Percentiles rank a stretch among this genome's conserved stretches.
Evolutionary conservation across 805 yeast species (phyloP).

Genomic region (Spencermartinsiella europaea): DNA sequence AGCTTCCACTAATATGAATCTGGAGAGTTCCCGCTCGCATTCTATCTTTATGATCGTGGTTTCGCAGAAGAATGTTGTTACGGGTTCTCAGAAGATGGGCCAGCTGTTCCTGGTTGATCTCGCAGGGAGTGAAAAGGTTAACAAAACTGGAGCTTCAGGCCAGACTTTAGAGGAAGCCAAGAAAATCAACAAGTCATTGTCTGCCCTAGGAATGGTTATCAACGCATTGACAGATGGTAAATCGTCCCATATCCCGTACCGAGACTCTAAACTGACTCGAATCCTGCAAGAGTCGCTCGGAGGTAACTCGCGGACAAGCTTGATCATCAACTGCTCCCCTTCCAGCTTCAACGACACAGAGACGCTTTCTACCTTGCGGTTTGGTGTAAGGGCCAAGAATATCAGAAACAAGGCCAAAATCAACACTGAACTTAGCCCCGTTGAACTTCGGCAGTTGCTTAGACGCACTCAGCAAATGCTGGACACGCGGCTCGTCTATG

Average conservation of each 20-base stretch:
- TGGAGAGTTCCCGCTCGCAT: conserved; percentile 73
- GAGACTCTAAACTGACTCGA: conserved; percentile 75
- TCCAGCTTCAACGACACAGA: conserved; percentile 51
- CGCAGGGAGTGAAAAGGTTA: conserved; percentile 82
- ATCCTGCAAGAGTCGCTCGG: conserved; percentile 76
- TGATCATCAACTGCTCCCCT: conserved; percentile 71
- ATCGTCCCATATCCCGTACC: conserved; percentile 62
- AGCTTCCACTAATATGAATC: conserved; percentile 63
- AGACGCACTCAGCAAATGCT: conserved; percentile 34
- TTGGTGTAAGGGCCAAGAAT: conserved; percentile 67
- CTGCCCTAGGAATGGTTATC: conserved; percentile 76
- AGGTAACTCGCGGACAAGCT: conserved; percentile 72
- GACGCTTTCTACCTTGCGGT: conserved; percentile 65
- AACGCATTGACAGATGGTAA: conserved; percentile 68
- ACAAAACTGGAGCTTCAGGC: conserved; percentile 73
- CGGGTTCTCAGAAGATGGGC: conserved; percentile 58
- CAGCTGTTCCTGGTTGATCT: conserved; percentile 72
- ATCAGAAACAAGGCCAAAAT: conserved; percentile 61
- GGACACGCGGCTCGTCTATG: conserved; percentile 27
- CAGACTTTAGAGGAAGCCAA: conserved; percentile 76
- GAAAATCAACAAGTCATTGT: conserved; percentile 72
- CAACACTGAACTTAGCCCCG: conserved; percentile 52
- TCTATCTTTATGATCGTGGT: conserved; percentile 68
- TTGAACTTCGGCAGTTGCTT: conserved; percentile 40
- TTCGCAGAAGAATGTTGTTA: conserved; percentile 49